Evolutionary conservation across 108 stramenopile genomes (phyloP).

Genomic region (Pseudonitzschia pungens): DNA sequence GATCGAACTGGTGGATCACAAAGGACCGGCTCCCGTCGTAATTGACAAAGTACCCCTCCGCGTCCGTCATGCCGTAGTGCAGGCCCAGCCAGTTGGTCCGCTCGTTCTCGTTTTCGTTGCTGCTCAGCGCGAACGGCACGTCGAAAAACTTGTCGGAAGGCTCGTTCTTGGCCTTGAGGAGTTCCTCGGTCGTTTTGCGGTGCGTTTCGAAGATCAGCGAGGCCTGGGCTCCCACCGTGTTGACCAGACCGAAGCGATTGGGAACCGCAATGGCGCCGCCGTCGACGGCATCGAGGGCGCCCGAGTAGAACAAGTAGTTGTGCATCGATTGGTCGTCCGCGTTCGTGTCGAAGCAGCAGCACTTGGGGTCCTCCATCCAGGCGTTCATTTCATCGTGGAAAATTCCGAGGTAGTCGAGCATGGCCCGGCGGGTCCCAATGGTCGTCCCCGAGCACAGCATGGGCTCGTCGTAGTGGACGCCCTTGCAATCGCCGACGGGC

Average conservation of each 20-base stretch:
- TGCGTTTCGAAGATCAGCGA: constrained; percentile 15
- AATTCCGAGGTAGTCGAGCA: constrained; percentile 59
- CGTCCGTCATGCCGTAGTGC: constrained; percentile 40
- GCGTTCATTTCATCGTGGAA: constrained; percentile 68
- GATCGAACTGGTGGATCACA: constrained; percentile 59
- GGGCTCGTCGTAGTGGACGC: constrained; percentile 32
- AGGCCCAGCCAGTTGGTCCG: constrained; percentile 26
- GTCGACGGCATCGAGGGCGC: constrained; percentile 27
- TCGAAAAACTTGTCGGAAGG: too few species aligned
- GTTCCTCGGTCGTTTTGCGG: neutral
- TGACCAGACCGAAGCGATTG: constrained; percentile 34
- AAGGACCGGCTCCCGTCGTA: constrained; percentile 45
- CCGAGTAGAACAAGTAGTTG: constrained; percentile 76
- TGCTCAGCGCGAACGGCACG: neutral
- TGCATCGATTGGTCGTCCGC: constrained; percentile 81
- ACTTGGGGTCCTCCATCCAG: constrained; percentile 55
- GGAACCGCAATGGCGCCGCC: constrained; percentile 38
- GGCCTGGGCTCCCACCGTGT: constrained; percentile 35
- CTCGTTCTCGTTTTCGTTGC: neutral
- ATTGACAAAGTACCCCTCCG: constrained; percentile 41
- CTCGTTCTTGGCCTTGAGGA: neutral
- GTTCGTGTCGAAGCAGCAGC: constrained; percentile 47
- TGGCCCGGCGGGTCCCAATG: constrained; percentile 69
- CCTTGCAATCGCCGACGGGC: constrained; percentile 48
- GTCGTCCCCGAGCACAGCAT: constrained; percentile 76